phyloP scores from a whole-genome alignment of 805 yeast genomes.

The Sugiyamaella chiloensis region DNA sequence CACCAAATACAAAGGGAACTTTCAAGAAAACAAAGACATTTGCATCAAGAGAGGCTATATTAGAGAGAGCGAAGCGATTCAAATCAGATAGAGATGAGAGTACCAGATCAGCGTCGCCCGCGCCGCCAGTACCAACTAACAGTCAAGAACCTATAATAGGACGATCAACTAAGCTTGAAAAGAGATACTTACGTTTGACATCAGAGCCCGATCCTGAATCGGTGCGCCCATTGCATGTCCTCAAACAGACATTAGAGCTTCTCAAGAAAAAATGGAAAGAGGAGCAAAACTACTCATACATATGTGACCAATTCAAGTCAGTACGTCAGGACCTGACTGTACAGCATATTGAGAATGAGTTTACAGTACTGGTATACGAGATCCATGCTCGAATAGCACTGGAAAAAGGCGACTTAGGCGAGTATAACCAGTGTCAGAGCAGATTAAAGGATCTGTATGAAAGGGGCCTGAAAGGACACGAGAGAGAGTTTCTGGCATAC shows the following conservation, averaged over 20 bases:
- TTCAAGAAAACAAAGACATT: background rate
- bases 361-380: conserved; percentile 78
- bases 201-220: conserved; percentile 84
- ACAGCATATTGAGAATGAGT: conserved; percentile 75
- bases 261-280: conserved; percentile 53
- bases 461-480: conserved; percentile 36
- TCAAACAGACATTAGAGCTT: conserved; percentile 54
- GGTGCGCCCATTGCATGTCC: conserved; percentile 69
- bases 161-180: conserved; percentile 61
- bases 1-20: background rate
- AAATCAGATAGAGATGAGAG: conserved; percentile 31
- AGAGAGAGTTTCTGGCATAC: conserved; percentile 68
- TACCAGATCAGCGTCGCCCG: conserved; percentile 11
- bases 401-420: conserved; percentile 81
- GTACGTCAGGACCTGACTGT: conserved; percentile 91
- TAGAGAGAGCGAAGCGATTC: conserved; percentile 49
- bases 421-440: conserved; percentile 91
- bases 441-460: conserved; percentile 66
- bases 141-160: conserved; percentile 51
- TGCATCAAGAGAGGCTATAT: conserved; percentile 36
- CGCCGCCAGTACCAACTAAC: conserved; percentile 15
- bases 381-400: conserved; percentile 85
- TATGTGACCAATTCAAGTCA: conserved; percentile 88
- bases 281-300: conserved; percentile 63
- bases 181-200: conserved; percentile 77